phyloP scores from a whole-genome alignment of 1,284 basidiomycete species.

The Thecaphora thlaspeos region DNA sequence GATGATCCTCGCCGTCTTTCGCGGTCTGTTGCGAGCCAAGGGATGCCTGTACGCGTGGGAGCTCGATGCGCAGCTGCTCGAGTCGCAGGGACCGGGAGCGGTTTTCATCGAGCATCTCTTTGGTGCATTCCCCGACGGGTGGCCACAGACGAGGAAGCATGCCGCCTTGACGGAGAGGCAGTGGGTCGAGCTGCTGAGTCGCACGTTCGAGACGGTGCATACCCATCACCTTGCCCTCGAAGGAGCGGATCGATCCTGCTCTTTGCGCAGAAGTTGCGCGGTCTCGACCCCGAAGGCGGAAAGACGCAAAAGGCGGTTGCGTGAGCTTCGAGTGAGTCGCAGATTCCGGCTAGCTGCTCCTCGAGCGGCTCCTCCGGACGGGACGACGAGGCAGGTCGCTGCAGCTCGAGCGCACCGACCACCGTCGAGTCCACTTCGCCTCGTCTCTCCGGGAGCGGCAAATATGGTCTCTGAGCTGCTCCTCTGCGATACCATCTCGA shows the following conservation, averaged over 20 bases:
- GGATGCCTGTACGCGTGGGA: background rate
- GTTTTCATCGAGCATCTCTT: conserved; percentile 1
- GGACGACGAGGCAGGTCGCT: no score
- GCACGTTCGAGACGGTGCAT: background rate
- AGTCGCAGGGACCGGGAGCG: background rate
- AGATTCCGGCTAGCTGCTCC: no score
- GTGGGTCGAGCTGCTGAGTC: background rate
- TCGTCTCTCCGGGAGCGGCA: no score
- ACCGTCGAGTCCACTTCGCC: no score
- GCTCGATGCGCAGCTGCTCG: conserved; percentile 1
- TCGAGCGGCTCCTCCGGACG: no score
- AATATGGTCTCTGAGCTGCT: background rate
- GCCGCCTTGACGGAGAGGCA: background rate
- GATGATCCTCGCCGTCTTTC: background rate
- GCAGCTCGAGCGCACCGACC: no score
- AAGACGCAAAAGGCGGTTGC: no score
- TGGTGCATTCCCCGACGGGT: background rate
- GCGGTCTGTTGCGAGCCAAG: background rate
- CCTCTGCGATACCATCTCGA: background rate
- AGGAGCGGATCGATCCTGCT: background rate
- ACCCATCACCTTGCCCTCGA: background rate
- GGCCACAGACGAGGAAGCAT: background rate
- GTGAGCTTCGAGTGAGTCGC: no score
- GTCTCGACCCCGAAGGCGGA: no score
- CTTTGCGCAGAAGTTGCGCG: background rate